Evolutionary conservation across 305 asterid genomes (phyloP).

Genomic region (Nicotiana rustica): DNA sequence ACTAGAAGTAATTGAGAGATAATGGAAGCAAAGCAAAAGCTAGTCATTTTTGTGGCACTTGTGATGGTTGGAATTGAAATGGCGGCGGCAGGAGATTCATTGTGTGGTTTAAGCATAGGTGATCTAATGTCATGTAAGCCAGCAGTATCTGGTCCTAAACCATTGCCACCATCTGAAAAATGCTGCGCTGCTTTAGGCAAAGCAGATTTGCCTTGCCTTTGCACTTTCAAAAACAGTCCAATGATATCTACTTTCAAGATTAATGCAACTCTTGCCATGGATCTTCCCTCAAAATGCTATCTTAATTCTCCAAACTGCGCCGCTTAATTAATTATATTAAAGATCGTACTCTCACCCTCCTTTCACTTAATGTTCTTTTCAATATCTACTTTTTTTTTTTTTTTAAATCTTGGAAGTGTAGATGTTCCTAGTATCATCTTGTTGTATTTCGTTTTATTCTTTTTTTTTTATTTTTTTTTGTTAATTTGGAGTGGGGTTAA

Average conservation of each 20-base stretch:
- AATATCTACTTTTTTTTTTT: neutral
- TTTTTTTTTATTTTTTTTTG: neutral
- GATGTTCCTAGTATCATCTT: neutral
- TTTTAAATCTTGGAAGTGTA: neutral
- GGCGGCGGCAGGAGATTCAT: neutral
- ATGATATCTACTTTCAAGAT: conserved; percentile 28
- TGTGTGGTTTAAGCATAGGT: conserved; percentile 40
- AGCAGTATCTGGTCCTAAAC: conserved; percentile 33
- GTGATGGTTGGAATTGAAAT: neutral
- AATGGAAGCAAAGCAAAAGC: conserved; percentile 25
- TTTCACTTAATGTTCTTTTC: neutral
- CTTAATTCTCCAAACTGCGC: conserved; percentile 26
- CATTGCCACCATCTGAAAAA: conserved; percentile 19
- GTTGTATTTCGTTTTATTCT: neutral
- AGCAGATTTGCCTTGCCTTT: conserved; percentile 45
- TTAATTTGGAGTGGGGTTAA: neutral
- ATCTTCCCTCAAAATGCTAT: conserved; percentile 42
- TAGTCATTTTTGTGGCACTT: conserved; percentile 1
- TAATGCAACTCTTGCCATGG: conserved; percentile 41
- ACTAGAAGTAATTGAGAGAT: no score
- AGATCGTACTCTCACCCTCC: neutral
- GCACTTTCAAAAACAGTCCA: conserved; percentile 35
- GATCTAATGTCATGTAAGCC: conserved; percentile 45
- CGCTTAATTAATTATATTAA: neutral
- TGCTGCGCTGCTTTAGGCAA: conserved; percentile 42